Evolutionary conservation across 331 rosid species (phyloP).

Genomic region (Spiraea crenata): DNA sequence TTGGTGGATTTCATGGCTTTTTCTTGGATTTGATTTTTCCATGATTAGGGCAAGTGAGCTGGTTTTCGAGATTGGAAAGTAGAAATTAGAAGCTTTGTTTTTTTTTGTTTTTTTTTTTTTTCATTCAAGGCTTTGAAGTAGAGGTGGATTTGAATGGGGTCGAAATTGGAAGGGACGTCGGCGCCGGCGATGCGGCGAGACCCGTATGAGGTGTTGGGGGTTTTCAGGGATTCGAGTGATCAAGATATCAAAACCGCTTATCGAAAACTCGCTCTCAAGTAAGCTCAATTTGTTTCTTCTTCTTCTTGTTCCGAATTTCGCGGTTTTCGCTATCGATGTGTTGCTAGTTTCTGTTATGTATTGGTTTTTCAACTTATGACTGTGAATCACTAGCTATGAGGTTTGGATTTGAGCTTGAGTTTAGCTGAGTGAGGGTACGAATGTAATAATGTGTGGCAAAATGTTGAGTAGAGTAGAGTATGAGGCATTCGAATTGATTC

Average conservation of each 20-base stretch:
- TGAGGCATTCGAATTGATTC: not conserved
- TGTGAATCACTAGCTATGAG: not conserved
- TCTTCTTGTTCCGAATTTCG: not conserved
- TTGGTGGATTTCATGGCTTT: not conserved
- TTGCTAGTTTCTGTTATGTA: no score
- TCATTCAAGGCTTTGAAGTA: not conserved
- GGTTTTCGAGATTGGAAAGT: constrained; percentile 11
- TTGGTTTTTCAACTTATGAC: not conserved
- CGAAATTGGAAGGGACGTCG: constrained; percentile 85
- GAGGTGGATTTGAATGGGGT: constrained; percentile 53
- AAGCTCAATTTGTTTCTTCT: constrained; percentile 17
- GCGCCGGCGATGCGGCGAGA: constrained; percentile 76
- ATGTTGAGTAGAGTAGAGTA: not conserved
- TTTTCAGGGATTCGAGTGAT: constrained; percentile 75
- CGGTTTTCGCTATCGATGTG: not conserved
- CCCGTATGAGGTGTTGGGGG: constrained; percentile 81
- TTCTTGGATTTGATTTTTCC: constrained; percentile 12
- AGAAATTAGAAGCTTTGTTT: not conserved
- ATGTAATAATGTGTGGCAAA: not conserved
- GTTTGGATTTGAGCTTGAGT: not conserved
- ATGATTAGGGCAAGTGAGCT: constrained; percentile 29
- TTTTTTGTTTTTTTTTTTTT: no score
- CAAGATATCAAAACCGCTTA: constrained; percentile 95
- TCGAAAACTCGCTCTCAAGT: constrained; percentile 96
- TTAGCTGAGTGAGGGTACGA: not conserved